Conservation (phyloP, 352 stramenopile species). For the Pythium folliculosum region DNA sequence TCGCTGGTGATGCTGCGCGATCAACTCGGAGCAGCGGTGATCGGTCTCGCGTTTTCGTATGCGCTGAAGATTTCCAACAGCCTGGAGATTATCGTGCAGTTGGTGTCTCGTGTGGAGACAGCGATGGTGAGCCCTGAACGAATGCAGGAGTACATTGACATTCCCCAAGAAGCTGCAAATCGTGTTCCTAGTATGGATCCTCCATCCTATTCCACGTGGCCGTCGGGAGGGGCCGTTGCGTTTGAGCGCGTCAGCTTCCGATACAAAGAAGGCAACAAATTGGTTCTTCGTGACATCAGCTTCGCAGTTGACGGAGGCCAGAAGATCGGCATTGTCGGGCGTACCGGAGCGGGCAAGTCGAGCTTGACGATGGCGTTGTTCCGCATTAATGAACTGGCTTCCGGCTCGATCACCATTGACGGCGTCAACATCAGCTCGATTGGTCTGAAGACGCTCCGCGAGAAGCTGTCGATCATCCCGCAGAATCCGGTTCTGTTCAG, state of each 20-base stretch:
- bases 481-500: slow-evolving; percentile 90
- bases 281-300: slow-evolving; percentile 43
- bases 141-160: slow-evolving; percentile 44
- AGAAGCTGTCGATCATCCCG: slow-evolving; percentile 49
- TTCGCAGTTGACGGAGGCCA: slow-evolving; percentile 49
- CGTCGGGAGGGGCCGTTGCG: slow-evolving; percentile 48
- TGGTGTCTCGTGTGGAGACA: slow-evolving; percentile 41
- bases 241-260: slow-evolving; percentile 78
- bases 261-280: slow-evolving; percentile 55
- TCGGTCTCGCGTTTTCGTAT: slow-evolving; percentile 88
- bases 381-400: slow-evolving; percentile 91
- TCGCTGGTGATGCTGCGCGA: slow-evolving; percentile 36
- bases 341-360: slow-evolving; percentile 87
- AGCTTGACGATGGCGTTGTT: slow-evolving; percentile 91
- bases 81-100: slow-evolving; percentile 67
- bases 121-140: slow-evolving; percentile 59
- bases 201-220: slow-evolving; percentile 50
- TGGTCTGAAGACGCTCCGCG: slow-evolving; percentile 24
- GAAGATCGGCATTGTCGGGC: slow-evolving; percentile 86
- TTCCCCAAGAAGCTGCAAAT: slow-evolving; percentile 24
- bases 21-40: slow-evolving; percentile 52
- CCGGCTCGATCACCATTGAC: slow-evolving; percentile 41
- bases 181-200: slow-evolving; percentile 30
- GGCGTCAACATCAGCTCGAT: slow-evolving; percentile 37
- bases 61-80: slow-evolving; percentile 75